Evolutionary conservation across 192 early-diverging fungal species (phyloP).

Genomic region (Fimicolochytrium jonesii): DNA sequence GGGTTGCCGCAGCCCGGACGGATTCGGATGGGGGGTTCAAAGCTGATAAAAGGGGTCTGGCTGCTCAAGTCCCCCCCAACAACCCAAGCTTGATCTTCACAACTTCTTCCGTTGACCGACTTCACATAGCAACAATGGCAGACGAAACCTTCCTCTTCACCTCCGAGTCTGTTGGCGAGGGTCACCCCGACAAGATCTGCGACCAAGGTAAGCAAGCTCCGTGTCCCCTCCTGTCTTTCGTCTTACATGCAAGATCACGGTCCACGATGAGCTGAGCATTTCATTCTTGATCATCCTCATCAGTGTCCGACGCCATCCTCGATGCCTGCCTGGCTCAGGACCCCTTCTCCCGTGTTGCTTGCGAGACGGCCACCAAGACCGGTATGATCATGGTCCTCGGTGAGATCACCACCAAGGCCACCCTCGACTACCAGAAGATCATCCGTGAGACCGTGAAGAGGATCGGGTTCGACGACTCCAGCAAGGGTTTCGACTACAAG

Average conservation of each 20-base stretch:
- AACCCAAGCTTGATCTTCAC: too few species aligned
- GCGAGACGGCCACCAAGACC: slow-evolving; percentile 99
- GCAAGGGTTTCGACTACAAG: slow-evolving; percentile 99
- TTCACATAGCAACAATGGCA: slow-evolving; percentile 5
- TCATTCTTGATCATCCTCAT: too few species aligned
- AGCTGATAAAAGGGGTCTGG: too few species aligned
- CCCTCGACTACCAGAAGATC: slow-evolving; percentile 98
- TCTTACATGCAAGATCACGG: too few species aligned
- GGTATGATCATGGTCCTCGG: slow-evolving; percentile 99
- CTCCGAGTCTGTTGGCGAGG: slow-evolving; percentile 99
- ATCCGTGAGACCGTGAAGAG: slow-evolving; percentile 98
- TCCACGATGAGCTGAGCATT: too few species aligned
- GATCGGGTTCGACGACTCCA: slow-evolving; percentile 98
- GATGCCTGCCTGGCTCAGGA: slow-evolving; percentile 92
- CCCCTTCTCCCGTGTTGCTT: slow-evolving; percentile 97
- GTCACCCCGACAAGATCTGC: slow-evolving; percentile 99
- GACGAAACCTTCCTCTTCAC: slow-evolving; percentile 97
- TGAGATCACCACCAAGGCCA: slow-evolving; percentile 99
- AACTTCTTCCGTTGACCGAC: too few species aligned
- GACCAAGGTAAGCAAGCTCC: slow-evolving; percentile 67
- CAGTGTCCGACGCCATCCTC: slow-evolving; percentile 95
- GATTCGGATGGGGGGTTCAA: too few species aligned
- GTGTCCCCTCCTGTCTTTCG: too few species aligned
- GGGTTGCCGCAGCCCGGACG: too few species aligned
- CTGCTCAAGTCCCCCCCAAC: too few species aligned